These are phyloP conservation scores for Kwoniella dendrophila DNA, from an alignment of 768 basidiomycete species.

Conservation along the genomic window DNA sequence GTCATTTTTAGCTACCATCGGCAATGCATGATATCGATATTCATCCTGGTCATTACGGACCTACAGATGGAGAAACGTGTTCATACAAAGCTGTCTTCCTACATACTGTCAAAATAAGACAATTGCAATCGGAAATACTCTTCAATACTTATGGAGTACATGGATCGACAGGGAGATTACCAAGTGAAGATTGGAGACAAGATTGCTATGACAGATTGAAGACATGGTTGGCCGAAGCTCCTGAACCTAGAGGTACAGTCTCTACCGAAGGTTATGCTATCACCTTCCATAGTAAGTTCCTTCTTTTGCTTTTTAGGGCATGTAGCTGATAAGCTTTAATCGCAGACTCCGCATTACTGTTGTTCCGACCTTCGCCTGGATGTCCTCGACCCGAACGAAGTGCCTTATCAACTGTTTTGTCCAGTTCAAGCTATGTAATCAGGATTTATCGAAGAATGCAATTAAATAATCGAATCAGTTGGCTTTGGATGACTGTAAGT, in stretches of 20 bases:
- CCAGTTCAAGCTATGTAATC: slow-evolving; percentile 57
- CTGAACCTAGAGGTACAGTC: slow-evolving; percentile 53
- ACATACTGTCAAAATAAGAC: slow-evolving; percentile 51
- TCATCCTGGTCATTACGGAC: slow-evolving; percentile 38
- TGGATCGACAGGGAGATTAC: slow-evolving; percentile 26
- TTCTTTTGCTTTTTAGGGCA: background rate
- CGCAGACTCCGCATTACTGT: slow-evolving; percentile 54
- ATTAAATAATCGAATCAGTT: slow-evolving; percentile 56
- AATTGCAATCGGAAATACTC: slow-evolving; percentile 56
- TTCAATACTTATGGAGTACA: slow-evolving; percentile 51
- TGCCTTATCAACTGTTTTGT: slow-evolving; percentile 54
- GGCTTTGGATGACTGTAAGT: slow-evolving; percentile 56
- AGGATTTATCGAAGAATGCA: slow-evolving; percentile 56
- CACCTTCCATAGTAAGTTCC: slow-evolving; percentile 55
- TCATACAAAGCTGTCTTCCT: slow-evolving; percentile 53
- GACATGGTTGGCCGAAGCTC: slow-evolving; percentile 53
- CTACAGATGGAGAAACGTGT: slow-evolving; percentile 42
- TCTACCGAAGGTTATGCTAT: slow-evolving; percentile 56
- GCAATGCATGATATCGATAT: slow-evolving; percentile 51
- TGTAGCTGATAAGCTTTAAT: background rate
- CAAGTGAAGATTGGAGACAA: slow-evolving; percentile 52
- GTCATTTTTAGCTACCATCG: slow-evolving; percentile 40
- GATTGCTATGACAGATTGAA: slow-evolving; percentile 53
- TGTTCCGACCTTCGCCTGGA: slow-evolving; percentile 56
- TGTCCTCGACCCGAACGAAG: slow-evolving; percentile 53